Percentiles rank a stretch among this genome's conserved stretches.
These are phyloP conservation scores for Ramaria sp. DNA, from an alignment of 768 basidiomycete genomes.

Conservation along the genomic window DNA sequence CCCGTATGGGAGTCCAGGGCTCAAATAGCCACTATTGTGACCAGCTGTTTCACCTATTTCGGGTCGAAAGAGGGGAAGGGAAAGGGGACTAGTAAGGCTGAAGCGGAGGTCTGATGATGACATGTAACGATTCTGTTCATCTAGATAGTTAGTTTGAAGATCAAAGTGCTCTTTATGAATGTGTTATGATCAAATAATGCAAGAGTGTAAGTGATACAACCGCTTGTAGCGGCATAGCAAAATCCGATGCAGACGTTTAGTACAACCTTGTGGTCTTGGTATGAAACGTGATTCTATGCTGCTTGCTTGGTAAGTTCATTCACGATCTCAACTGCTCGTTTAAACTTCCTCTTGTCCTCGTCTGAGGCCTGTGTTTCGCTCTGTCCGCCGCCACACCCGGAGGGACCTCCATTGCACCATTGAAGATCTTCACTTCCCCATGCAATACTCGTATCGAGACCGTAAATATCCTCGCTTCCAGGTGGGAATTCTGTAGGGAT, in stretches of 20 bases:
- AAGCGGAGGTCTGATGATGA: neutral
- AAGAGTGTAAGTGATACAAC: neutral
- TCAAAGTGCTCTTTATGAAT: neutral
- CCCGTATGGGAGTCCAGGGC: conserved; percentile 26
- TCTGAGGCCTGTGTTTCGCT: conserved; percentile 40
- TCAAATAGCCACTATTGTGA: conserved; percentile 21
- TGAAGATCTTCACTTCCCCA: conserved; percentile 44
- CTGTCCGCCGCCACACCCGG: conserved; percentile 44
- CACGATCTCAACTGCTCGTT: conserved; percentile 59
- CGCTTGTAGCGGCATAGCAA: neutral
- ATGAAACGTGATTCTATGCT: neutral
- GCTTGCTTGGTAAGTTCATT: conserved; percentile 29
- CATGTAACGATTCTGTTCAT: neutral
- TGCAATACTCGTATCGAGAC: conserved; percentile 48
- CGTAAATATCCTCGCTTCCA: conserved; percentile 65
- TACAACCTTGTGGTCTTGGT: neutral
- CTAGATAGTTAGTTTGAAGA: neutral
- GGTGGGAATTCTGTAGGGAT: conserved; percentile 46
- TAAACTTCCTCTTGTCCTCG: conserved; percentile 58
- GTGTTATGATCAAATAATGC: neutral
- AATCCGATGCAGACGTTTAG: neutral
- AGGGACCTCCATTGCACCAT: conserved; percentile 53
- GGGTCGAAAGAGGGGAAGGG: neutral
- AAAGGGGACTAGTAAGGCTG: neutral
- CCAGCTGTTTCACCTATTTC: neutral